phyloP scores from a whole-genome alignment of 768 basidiomycete genomes.

The Filobasidium wieringae region DNA sequence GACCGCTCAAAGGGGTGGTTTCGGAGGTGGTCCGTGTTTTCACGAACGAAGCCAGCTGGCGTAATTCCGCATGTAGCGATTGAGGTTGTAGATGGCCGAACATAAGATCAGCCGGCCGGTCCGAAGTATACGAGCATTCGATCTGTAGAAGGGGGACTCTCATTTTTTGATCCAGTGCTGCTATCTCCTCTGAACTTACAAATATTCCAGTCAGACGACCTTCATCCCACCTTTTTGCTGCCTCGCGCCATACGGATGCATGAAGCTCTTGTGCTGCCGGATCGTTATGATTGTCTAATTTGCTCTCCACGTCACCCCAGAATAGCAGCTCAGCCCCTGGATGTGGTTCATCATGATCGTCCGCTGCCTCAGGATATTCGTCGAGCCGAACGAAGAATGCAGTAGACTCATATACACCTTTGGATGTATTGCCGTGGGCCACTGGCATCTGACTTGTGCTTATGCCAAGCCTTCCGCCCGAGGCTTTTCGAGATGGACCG shows the following conservation, averaged over 20 bases:
- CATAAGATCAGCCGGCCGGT: slow-evolving; percentile 54
- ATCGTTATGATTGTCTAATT: slow-evolving; percentile 3
- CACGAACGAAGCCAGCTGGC: slow-evolving; percentile 57
- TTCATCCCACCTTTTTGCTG: slow-evolving; percentile 58
- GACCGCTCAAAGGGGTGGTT: slow-evolving; percentile 33
- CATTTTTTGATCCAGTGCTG: background rate
- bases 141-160: slow-evolving; percentile 20
- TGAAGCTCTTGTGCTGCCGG: slow-evolving; percentile 17
- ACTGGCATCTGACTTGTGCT: slow-evolving; percentile 53
- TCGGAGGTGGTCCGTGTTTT: slow-evolving; percentile 34
- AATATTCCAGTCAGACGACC: slow-evolving; percentile 64
- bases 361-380: slow-evolving; percentile 16
- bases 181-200: slow-evolving; percentile 42
- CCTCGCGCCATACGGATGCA: slow-evolving; percentile 64
- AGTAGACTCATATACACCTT: slow-evolving; percentile 55
- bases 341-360: background rate
- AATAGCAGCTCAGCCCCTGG: slow-evolving; percentile 67
- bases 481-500: slow-evolving; percentile 22
- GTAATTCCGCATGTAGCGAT: slow-evolving; percentile 64
- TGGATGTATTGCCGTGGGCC: slow-evolving; percentile 53
- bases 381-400: slow-evolving; percentile 72
- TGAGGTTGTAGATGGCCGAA: slow-evolving; percentile 81
- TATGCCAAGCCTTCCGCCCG: slow-evolving; percentile 42
- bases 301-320: slow-evolving; percentile 84
- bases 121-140: slow-evolving; percentile 80